phyloP scores from a whole-genome alignment of 2,329 filamentous ascomycete genomes.

The Pseudonectria buxi region DNA sequence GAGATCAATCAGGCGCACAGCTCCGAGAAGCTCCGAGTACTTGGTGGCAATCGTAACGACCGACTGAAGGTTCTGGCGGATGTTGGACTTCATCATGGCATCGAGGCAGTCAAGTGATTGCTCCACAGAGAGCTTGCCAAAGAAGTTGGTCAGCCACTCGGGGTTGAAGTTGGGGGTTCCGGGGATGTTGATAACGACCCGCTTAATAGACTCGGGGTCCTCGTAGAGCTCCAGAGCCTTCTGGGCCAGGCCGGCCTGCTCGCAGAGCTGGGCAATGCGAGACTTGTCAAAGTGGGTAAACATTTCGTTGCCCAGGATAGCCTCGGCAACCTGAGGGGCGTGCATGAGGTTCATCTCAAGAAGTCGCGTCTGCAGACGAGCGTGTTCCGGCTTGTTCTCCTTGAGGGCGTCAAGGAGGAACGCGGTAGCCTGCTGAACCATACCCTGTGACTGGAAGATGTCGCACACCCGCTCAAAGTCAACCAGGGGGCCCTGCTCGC shows the following conservation, averaged over 20 bases:
- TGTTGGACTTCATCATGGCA: slow-evolving; percentile 94
- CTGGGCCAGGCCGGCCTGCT: slow-evolving; percentile 81
- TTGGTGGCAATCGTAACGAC: slow-evolving; percentile 96
- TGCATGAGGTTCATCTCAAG: slow-evolving; percentile 98
- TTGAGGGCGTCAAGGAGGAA: slow-evolving; percentile 94
- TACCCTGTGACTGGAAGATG: slow-evolving; percentile 95
- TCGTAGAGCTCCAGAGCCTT: slow-evolving; percentile 93
- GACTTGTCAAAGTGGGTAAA: slow-evolving; percentile 94
- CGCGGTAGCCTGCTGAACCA: slow-evolving; percentile 97
- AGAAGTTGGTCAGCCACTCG: slow-evolving; percentile 89
- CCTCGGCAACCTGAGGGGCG: slow-evolving; percentile 94
- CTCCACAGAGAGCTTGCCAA: slow-evolving; percentile 89
- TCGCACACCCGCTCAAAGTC: slow-evolving; percentile 94
- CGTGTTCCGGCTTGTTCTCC: slow-evolving; percentile 91
- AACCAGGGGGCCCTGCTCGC: slow-evolving; percentile 78
- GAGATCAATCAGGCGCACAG: slow-evolving; percentile 82
- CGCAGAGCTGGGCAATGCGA: slow-evolving; percentile 83
- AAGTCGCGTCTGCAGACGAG: slow-evolving; percentile 84
- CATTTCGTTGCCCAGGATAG: slow-evolving; percentile 96
- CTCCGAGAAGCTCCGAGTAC: slow-evolving; percentile 88
- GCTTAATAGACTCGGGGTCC: slow-evolving; percentile 83
- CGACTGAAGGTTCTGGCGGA: slow-evolving; percentile 90
- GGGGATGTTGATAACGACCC: slow-evolving; percentile 75
- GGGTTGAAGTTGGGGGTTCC: slow-evolving; percentile 77
- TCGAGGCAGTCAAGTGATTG: slow-evolving; percentile 91